These are phyloP conservation scores for cucumber (Cucumis sativus) DNA, from an alignment of 306 rosid species.

Conservation along the genomic window Cucumber_9930_V3 NC_026661.2:1292501-1293000, in stretches of 20 bases:
- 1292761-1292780: slow-evolving; percentile 40
- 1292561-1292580: slow-evolving; percentile 60
- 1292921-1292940: neutral
- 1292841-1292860: slow-evolving; percentile 41
- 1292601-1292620: slow-evolving; percentile 40
- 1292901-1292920: slow-evolving; percentile 13
- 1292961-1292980: neutral
- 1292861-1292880: slow-evolving; percentile 33
- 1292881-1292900: slow-evolving; percentile 15
- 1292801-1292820: slow-evolving; percentile 48
- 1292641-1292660: slow-evolving; percentile 58
- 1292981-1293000: neutral
- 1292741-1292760: slow-evolving; percentile 44
- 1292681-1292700: slow-evolving; percentile 45
- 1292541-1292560: slow-evolving; percentile 39
- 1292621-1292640: slow-evolving; percentile 61
- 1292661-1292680: slow-evolving; percentile 29
- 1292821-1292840: slow-evolving; percentile 31
- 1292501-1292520: too few relatives aligned
- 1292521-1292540: neutral
- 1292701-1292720: slow-evolving; percentile 50
- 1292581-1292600: slow-evolving; percentile 56
- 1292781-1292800: slow-evolving; percentile 33
- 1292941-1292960: neutral
- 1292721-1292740: slow-evolving; percentile 12